Evolutionary conservation across 2,329 filamentous ascomycete genomes (phyloP), one percentile per base, ranked within the genome.

Genomic region (Chrysosporium queenslandicum): DNA sequence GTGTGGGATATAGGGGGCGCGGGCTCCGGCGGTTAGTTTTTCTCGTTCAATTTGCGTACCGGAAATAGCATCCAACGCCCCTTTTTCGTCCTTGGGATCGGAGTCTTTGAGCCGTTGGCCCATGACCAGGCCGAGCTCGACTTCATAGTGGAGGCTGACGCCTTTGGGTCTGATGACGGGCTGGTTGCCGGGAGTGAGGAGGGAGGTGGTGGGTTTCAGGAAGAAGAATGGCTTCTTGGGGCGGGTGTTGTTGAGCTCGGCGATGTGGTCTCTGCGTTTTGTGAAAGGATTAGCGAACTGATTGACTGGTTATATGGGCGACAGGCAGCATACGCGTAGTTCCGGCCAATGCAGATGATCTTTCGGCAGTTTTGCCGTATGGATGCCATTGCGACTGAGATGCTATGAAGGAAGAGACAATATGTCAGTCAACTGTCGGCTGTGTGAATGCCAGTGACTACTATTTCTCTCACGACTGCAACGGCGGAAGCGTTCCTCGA

Each of bases 171-270:
- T 81, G 60, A 95, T 77, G 45, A 95, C 82, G 2, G 90, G 84
- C 0, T 90, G 90, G 53, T 82, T 79, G 25, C 81, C 79, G 0
- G 88, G 88, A 20, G 86, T 77, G 3, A 97, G 79, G 61, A 98
- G 87, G 2, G 89, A 87, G 37, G 86, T 87, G 0, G 90, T 74
- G 1, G 92, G 92, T 77, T 98, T 98, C 61, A 97, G 80, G 78
- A 98, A 98, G 82, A 96, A 98, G 74, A 98, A 97, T 23, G 92
- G 92, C 71, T 96, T 89, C 69, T 92, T 94, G 47, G 92, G 92
- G 59, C 82, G 82, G 55, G 78, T 77, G 70, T 85, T 95, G 71
- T 89, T 89, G 60, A 98, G 80, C 75, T 98, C 92, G 58, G 85
- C 81, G 66, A 97, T 85, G 72, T 98, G 92, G 70, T 95, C 92